Base-by-base conservation (phyloP, 169 alveolate genomes). In the Cryptosporidium muris region DNA sequence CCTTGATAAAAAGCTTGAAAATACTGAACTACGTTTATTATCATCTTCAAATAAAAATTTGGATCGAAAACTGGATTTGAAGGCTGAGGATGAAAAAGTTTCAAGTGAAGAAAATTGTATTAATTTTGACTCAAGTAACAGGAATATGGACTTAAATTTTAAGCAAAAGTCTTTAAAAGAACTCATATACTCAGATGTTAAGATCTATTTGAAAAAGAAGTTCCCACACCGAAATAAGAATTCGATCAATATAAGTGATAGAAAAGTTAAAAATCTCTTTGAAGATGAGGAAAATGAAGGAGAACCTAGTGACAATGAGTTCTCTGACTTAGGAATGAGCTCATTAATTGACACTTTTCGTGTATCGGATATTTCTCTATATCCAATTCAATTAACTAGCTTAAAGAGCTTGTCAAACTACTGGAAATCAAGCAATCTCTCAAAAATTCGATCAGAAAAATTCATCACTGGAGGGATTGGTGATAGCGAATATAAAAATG, bases 391-490 rank as follows among this genome's bases (percentile, higher is more conserved):
- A 48, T 68, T 68, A 43, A 74, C 12, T 34, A 53, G 36, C 48
- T 58, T 74, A 25, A 36, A 43, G 36, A 68, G 60, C n/a, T 45
- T 74, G 49, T 48, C 40, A 11, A 47, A 11, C 14, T 74, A 74
- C 63, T 74, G 85, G 85, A 58, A 66, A 9, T 60, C 36, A 9
- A 68, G 60, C 2, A 53, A 12, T 52, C 60, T 58, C 5, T 40
- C 40, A 14, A 45, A 37, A 45, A 25, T 74, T 11, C 54, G 9
- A 58, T 49, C 16, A 34, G 67, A 62, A 54, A 74, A 58, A 14
- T 90, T 90, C 47, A 88, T 90, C 14, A 90, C 91, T 12, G 92
- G 91, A 38, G 91, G 91, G 52, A 88, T 88, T 80, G 81, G 64
- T 60, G 63, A 81, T 58, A 85, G 81, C 3, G 92, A 66, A 67